Evolutionary conservation across 2,329 filamentous ascomycete genomes (phyloP).

Genomic region (Talaromyces sp.): DNA sequence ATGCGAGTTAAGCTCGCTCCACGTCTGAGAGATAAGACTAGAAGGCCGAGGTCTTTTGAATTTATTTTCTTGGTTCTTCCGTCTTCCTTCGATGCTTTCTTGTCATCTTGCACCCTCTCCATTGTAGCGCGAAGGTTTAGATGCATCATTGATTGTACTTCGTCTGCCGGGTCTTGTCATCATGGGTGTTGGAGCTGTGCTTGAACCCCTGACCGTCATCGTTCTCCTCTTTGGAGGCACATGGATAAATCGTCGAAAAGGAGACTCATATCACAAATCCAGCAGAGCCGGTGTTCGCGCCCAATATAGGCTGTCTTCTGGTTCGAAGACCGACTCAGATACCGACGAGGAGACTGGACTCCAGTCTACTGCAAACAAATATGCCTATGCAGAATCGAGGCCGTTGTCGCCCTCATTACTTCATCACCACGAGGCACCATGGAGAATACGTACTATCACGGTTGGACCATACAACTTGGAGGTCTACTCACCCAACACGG

Average conservation of each 20-base stretch:
- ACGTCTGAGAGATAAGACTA: neutral
- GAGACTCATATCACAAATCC: neutral
- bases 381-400: conserved; percentile 12
- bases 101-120: neutral
- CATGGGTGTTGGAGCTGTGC: conserved; percentile 54
- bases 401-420: conserved; percentile 41
- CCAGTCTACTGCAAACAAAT: neutral
- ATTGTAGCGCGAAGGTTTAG: neutral
- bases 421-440: conserved; percentile 40
- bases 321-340: neutral
- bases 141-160: neutral
- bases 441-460: conserved; percentile 47
- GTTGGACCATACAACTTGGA: conserved; percentile 44
- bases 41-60: neutral
- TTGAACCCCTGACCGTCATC: conserved; percentile 59
- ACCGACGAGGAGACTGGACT: neutral
- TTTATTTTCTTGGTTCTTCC: neutral
- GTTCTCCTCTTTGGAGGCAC: conserved; percentile 57
- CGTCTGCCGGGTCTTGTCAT: neutral
- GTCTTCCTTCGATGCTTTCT: neutral
- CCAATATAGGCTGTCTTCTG: neutral
- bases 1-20: neutral
- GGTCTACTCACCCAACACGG: conserved; percentile 58
- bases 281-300: neutral
- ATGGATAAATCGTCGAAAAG: conserved; percentile 51